Evolutionary conservation across 2,329 filamentous ascomycete genomes (phyloP), one percentile per base, ranked within the genome.

Genomic region (Fusarium nanum): DNA sequence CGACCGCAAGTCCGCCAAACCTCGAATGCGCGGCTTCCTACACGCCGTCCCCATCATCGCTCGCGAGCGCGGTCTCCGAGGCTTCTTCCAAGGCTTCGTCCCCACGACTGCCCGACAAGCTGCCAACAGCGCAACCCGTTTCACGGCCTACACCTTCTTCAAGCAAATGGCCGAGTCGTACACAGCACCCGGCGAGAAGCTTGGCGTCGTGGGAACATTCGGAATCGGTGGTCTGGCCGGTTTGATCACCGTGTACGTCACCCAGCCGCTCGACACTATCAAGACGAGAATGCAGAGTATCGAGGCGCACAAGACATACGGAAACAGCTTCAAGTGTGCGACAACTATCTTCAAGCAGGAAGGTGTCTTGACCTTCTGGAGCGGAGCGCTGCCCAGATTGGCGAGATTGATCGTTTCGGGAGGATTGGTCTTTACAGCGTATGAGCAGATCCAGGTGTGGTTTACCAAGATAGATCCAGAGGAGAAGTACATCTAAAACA

Each of bases 221-320:
- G 93, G 89, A 3, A 93, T 98, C 74, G 96, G 96, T 56, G 95
- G 92, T 23, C 81, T 96, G 25, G 95, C 96, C 0, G 96, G 96
- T 4, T 82, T 97, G 7, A 94, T 98, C 67, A 99, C 96, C 2
- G 96, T 99, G 58, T 94, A 89, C 64, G 89, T 88, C 30, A 91
- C 89, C 56, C 88, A 91, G 78, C 89, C 88, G 22, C 83, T 99
- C 45, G 96, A 99, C 80, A 98, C 95, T 0, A 88, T 99, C 79
- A 99, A 99, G 88, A 99, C 96, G 71, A 83, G 93, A 67, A 99
- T 99, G 96, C 96, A 99, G 87, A 97, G 93, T 72, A 91, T 98
- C 66, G 93, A 98, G 80, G 93, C 95, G 34, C 88, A 87, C 67
- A 84, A 82, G 45, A 82, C 91, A 65, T 99, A 99, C 78, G 94